phyloP scores from a whole-genome alignment of 176 grass and related monocot genomes.

The Phyllostachys edulis region DNA sequence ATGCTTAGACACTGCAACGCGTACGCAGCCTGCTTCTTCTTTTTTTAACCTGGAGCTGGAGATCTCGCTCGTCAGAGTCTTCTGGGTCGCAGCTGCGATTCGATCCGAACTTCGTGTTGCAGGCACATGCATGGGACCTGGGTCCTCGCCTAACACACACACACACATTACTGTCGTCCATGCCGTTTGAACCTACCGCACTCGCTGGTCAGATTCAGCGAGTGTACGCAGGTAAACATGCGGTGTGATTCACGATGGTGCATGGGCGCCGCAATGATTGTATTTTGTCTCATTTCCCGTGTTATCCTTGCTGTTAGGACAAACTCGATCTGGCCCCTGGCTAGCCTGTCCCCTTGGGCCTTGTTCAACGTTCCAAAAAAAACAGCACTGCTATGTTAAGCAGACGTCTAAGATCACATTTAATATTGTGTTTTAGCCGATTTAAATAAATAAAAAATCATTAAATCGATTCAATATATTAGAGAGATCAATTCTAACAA shows the following conservation, averaged over 20 bases:
- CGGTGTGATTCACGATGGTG: neutral
- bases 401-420: no score
- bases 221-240: neutral
- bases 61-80: neutral
- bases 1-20: no score
- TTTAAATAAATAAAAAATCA: no score
- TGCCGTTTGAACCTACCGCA: neutral
- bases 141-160: neutral
- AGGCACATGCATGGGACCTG: neutral
- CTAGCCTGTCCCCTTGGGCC: neutral
- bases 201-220: neutral
- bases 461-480: no score
- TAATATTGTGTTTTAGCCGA: no score
- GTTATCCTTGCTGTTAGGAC: neutral
- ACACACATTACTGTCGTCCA: neutral
- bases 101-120: neutral
- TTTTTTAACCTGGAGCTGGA: neutral
- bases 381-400: no score
- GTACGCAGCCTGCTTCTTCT: no score
- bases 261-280: neutral
- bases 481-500: no score
- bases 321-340: neutral
- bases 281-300: neutral
- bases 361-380: no score
- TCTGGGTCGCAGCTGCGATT: neutral